These are phyloP conservation scores for Camellia japonica DNA, from an alignment of 148 eudicot species.

Conservation along the genomic window DNA sequence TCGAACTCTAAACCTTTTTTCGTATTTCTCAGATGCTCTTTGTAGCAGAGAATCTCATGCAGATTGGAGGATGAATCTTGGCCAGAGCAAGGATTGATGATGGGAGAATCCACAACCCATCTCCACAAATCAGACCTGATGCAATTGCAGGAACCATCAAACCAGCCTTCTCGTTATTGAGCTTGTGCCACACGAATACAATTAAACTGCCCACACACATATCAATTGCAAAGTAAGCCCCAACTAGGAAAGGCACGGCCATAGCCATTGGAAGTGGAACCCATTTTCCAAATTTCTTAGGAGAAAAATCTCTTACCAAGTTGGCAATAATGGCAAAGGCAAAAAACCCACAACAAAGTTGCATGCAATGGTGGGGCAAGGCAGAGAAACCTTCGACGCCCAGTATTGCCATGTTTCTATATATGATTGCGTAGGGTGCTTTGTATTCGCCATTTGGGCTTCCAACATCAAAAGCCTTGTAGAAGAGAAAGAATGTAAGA, in stretches of 20 bases:
- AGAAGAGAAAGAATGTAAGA: slow-evolving; percentile 64
- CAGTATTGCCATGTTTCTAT: slow-evolving; percentile 84
- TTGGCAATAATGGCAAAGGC: slow-evolving; percentile 62
- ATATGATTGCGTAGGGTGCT: slow-evolving; percentile 82
- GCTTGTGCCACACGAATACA: slow-evolving; percentile 61
- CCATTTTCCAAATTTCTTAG: slow-evolving; percentile 48
- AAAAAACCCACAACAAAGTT: slow-evolving; percentile 70
- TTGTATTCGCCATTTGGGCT: slow-evolving; percentile 74
- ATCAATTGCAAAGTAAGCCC: slow-evolving; percentile 82
- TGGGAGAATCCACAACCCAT: slow-evolving; percentile 88
- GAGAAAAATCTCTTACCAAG: slow-evolving; percentile 49
- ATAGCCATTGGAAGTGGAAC: slow-evolving; percentile 85
- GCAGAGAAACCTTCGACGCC: slow-evolving; percentile 90
- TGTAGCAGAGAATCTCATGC: slow-evolving; percentile 59
- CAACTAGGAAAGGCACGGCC: slow-evolving; percentile 92
- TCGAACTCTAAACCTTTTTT: background rate
- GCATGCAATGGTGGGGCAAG: slow-evolving; percentile 77
- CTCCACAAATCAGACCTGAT: slow-evolving; percentile 87
- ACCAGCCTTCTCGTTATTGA: slow-evolving; percentile 50
- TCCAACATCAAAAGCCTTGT: slow-evolving; percentile 77
- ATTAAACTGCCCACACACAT: slow-evolving; percentile 83
- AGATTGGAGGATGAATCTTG: slow-evolving; percentile 69
- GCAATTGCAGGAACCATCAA: slow-evolving; percentile 88
- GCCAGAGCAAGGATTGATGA: slow-evolving; percentile 68
- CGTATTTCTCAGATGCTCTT: slow-evolving; percentile 17